phyloP scores from a whole-genome alignment of 1,139 yeast genomes.

The Candida sanyaensis region DNA sequence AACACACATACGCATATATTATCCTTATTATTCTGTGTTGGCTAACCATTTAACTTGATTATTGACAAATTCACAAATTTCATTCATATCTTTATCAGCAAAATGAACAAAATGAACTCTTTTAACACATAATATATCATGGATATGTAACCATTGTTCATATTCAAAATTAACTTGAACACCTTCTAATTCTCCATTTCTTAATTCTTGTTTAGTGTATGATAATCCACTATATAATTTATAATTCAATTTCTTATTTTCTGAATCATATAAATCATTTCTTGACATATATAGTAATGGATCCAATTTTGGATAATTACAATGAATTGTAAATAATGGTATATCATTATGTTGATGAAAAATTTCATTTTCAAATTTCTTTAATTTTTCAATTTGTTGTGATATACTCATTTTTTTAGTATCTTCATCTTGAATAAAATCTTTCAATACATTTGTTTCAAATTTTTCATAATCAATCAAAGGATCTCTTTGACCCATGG shows the following conservation, averaged over 20 bases:
- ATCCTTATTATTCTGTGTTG: not conserved
- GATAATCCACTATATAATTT: conserved; percentile 31
- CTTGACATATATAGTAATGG: conserved; percentile 25
- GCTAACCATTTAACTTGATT: conserved; percentile 32
- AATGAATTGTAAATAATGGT: conserved; percentile 37
- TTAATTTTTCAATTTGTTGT: conserved; percentile 25
- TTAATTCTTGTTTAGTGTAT: conserved; percentile 15
- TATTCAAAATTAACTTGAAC: conserved; percentile 31
- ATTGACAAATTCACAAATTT: conserved; percentile 27
- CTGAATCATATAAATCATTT: conserved; percentile 30
- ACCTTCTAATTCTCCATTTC: conserved; percentile 11
- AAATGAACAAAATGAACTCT: conserved; percentile 30
- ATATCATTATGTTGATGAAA: conserved; percentile 19
- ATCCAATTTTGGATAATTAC: conserved; percentile 42
- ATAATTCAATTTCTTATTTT: conserved; percentile 26
- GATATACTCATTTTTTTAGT: conserved; percentile 5
- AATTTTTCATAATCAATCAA: conserved; percentile 26
- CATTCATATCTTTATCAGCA: conserved; percentile 20
- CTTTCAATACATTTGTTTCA: conserved; percentile 11
- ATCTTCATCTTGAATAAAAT: conserved; percentile 8
- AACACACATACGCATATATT: too few species aligned
- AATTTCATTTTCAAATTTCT: conserved; percentile 17
- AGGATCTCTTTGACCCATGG: conserved; percentile 44
- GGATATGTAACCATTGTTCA: conserved; percentile 36
- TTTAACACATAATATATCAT: conserved; percentile 28